Evolutionary conservation across 2,329 filamentous ascomycete species (phyloP), one percentile per base, ranked within the genome.

Genomic region (Trichoderma sp.): DNA sequence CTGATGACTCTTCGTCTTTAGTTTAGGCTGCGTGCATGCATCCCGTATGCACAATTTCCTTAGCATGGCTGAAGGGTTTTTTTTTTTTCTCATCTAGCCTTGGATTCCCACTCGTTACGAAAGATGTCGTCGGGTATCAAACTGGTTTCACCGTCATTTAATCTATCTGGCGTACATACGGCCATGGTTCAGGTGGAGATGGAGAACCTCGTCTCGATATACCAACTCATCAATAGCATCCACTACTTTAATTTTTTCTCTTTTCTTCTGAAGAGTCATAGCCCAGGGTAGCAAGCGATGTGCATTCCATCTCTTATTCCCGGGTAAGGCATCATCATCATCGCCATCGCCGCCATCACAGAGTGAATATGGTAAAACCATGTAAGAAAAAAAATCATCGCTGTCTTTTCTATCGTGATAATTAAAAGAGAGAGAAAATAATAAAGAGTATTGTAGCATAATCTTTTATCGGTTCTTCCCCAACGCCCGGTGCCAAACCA

Each of bases 361-460:
- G 62, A 41, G 21, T 8, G 21, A 35, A 33, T 8, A 29, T 18
- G 31, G n/a, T 53, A 29, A 50, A 45, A n/a, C 2, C 6, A 18
- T 45, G n/a, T 18, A 62, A 71, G 16, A n/a, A 18, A n/a, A 67
- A 60, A 33, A 24, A n/a, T 29, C 64, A 64, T 65, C 74, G 67
- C 62, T 75, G 74, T 75, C 74, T 63, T 64, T 71, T 75, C 74
- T 75, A 75, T 75, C 64, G 21, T 75, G 24, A 75, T 65, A 65
- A 50, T 21, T 71, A 67, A 60, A 59, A 45, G 41, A 45, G 41
- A 45, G 41, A 45, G 16, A 60, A n/a, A 56, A 6, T n/a, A 31
- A 38, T 16, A 6, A 6, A 16, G n/a, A 71, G 35, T 64, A 63
- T 56, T 71, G 66, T 71, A 65, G 53, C 21, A 27, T 65, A 64